Base-by-base conservation (phyloP, 176 grass and related monocot species). In the Musa schizocarpa region DNA sequence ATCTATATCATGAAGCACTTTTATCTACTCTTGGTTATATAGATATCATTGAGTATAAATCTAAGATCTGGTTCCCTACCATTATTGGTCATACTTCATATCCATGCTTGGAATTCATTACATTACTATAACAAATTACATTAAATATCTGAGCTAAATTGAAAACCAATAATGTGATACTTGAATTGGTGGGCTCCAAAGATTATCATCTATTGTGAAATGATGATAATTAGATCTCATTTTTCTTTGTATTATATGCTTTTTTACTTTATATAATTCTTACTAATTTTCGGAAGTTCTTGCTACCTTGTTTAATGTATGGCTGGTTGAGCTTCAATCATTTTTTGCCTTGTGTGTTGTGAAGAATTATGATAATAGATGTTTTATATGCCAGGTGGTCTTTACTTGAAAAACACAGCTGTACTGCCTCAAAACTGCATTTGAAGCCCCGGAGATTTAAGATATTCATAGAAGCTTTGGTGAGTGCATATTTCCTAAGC, bases 381-480 rank as follows among this genome's bases (percentile, higher is more conserved):
- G 1, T 70, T 70, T 70, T 20, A 20, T 20, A 43, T 81, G 77
- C 3, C 76, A 99, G 95, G 95, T 99, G 95, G 95, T 89, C 95
- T 77, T 81, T 98, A 77, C 95, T 98, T 17, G 95, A 98, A 73
- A 98, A 99, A 74, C 93, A 87, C 80, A 99, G 91, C 68, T 99
- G 96, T 78, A 99, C 88, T 49, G 88, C 91, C 76, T 99, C 96
- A 52, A 99, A 99, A 70, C 80, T 99, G 55, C 96, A 93, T 85
- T 86, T 94, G 74, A 99, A 99, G 75, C 96, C 96, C 82, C 82
- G 91, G 64, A 99, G 96, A 82, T 99, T 92, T 88, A 99, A 99
- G 83, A 88, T 87, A 89, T 99, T 99, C 82, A 85, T 99, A 68
- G 96, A 99, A 85, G 91, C 96, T 84, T 81, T 99, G 85, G 93